Evolutionary conservation across 352 stramenopile genomes (phyloP).

Genomic region (Globisporangium viniferum): DNA sequence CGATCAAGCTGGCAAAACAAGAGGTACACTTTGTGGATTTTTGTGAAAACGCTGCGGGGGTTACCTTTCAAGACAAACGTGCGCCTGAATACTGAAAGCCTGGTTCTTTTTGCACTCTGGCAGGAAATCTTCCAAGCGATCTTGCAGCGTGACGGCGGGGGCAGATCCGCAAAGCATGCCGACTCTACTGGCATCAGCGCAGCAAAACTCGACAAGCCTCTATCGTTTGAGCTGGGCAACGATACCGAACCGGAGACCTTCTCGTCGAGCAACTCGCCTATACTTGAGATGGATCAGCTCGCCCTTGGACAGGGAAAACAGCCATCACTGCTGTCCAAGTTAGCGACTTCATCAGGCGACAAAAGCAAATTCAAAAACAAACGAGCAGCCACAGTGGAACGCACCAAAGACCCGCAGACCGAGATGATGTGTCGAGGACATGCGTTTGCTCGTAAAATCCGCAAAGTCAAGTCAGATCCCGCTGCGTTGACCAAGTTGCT

Average conservation of each 20-base stretch:
- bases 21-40: neutral
- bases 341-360: neutral
- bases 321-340: neutral
- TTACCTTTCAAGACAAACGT: neutral
- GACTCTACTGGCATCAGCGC: neutral
- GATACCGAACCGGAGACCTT: neutral
- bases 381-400: neutral
- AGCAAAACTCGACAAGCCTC: neutral
- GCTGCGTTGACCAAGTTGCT: constrained; percentile 6
- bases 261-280: neutral
- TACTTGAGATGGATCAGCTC: neutral
- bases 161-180: neutral
- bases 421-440: constrained; percentile 7
- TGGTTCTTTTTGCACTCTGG: neutral
- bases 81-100: neutral
- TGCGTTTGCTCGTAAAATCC: constrained; percentile 13
- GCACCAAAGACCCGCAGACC: constrained; percentile 2
- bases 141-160: constrained; percentile 8
- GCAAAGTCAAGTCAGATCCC: neutral
- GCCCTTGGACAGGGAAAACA: neutral
- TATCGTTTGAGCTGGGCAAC: neutral
- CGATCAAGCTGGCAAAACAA: constrained; percentile 12
- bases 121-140: constrained; percentile 20
- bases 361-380: neutral
- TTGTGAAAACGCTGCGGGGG: neutral